Conservation (phyloP, 2,329 filamentous ascomycete species). For the Botrytis fabae region DNA sequence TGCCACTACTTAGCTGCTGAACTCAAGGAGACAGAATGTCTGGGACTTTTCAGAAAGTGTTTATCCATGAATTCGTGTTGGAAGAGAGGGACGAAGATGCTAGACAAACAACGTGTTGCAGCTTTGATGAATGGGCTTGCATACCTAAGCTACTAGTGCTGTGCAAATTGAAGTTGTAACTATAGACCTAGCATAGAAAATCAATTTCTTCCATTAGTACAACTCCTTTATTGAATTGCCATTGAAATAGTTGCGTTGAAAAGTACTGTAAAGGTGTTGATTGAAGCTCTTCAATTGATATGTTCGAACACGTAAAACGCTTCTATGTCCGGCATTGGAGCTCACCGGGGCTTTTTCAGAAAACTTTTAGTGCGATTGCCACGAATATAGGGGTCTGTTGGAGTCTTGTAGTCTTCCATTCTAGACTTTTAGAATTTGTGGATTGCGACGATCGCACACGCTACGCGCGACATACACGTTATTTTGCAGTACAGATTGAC, state of each 20-base stretch:
- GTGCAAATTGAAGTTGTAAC: not conserved
- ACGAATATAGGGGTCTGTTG: not conserved
- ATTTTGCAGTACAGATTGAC: not conserved
- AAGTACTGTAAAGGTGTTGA: not conserved
- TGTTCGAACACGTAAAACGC: not conserved
- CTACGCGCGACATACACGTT: not conserved
- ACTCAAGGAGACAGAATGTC: not conserved
- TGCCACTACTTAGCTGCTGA: not conserved
- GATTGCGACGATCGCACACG: not conserved
- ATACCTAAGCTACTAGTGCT: not conserved
- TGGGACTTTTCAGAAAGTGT: too few relatives aligned
- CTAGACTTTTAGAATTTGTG: not conserved
- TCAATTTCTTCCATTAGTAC: not conserved
- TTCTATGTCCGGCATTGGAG: not conserved
- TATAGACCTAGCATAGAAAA: not conserved
- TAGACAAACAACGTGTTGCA: not conserved
- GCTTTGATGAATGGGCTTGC: not conserved
- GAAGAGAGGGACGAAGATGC: too few relatives aligned
- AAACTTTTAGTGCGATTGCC: not conserved
- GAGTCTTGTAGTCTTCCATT: not conserved
- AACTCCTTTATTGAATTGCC: not conserved
- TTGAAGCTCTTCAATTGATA: not conserved
- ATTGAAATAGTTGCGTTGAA: not conserved
- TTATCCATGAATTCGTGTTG: too few relatives aligned
- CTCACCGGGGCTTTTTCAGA: not conserved